Base-by-base conservation (phyloP, 441 rosid genomes). In the Aquilaria agallochum region DNA sequence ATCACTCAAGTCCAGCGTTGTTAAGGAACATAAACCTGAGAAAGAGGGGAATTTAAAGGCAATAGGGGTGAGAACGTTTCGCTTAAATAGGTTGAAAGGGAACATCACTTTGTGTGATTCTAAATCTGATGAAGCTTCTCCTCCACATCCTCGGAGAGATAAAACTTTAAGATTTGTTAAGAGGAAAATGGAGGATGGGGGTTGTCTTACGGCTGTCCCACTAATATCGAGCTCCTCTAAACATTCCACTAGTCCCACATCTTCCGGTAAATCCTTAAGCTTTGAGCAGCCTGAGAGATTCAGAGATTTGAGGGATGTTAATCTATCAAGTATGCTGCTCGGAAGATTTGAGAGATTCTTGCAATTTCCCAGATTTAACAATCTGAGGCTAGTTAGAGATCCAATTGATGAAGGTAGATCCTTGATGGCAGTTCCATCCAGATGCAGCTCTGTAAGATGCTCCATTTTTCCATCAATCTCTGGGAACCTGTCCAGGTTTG, bases 21-120 rank as follows among this genome's bases (percentile, higher is more conserved):
- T 79, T 50, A 84, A 66, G 48, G 73, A 65, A 5, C 51, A 32
- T 56, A 77, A 66, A 33, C 70, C 74, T n/a, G 72, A 66, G 14
- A 75, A 59, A 55, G 59, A 54, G 33, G 74, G 71, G 61, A 74
- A 66, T 2, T 15, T 12, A n/a, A 58, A 55, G 53, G 59, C 40
- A 12, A 54, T 15, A 14, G 63, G 36, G 46, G 62, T 20, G 27
- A 32, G 12, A 40, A 48, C 13, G 57, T 11, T 14, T 27, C 32
- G 7, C 68, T 68, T 52, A 72, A 53, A 5, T 34, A 15, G 27
- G 27, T 20, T 20, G 27, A 20, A 20, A 20, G 27, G 27, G 27
- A 20, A 20, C 27, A 20, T 1, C 27, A 20, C 27, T 20, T 20
- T 20, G 27, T 20, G 27, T 20, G 27, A 20, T 20, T 20, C 27